Conservation (phyloP, 371 early-diverging fungal genomes). For the Choanephora cucurbitarum region DNA sequence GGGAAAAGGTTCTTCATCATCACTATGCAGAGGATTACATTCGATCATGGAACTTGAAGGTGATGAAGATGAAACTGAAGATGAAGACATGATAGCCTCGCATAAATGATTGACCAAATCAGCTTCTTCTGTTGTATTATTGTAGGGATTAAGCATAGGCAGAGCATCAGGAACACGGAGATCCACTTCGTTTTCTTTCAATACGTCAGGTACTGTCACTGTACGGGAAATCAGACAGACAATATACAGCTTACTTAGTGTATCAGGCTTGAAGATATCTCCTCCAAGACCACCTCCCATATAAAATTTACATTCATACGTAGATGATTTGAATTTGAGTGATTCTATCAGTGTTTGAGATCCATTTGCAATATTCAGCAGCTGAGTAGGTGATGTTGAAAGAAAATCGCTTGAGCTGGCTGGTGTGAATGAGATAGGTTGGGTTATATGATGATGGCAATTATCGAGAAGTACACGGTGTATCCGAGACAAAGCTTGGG, state of each 20-base stretch:
- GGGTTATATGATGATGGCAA: constrained; percentile 23
- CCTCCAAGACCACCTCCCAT: constrained; percentile 26
- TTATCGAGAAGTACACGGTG: constrained; percentile 22
- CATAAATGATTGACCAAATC: constrained; percentile 11
- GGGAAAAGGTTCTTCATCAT: not conserved
- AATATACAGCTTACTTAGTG: constrained; percentile 18
- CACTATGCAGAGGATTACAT: not conserved
- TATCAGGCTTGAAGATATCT: constrained; percentile 14
- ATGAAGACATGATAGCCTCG: constrained; percentile 7
- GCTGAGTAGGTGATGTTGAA: constrained; percentile 14
- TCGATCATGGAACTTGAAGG: not conserved
- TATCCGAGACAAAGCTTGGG: constrained; percentile 14
- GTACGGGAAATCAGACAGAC: constrained; percentile 15
- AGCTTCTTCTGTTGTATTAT: constrained; percentile 4
- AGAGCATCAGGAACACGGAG: not conserved
- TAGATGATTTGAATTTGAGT: constrained; percentile 23
- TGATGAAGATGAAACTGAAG: not conserved
- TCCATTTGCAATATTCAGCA: constrained; percentile 25
- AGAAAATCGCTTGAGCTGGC: constrained; percentile 20
- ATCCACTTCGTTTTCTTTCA: not conserved
- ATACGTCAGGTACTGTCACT: no score
- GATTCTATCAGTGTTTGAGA: constrained; percentile 23
- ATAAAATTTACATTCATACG: constrained; percentile 17
- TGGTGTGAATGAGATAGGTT: constrained; percentile 15
- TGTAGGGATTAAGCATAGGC: not conserved